phyloP scores from a whole-genome alignment of 495 filamentous ascomycete genomes.

The Aspergillus egyptiacus region DNA sequence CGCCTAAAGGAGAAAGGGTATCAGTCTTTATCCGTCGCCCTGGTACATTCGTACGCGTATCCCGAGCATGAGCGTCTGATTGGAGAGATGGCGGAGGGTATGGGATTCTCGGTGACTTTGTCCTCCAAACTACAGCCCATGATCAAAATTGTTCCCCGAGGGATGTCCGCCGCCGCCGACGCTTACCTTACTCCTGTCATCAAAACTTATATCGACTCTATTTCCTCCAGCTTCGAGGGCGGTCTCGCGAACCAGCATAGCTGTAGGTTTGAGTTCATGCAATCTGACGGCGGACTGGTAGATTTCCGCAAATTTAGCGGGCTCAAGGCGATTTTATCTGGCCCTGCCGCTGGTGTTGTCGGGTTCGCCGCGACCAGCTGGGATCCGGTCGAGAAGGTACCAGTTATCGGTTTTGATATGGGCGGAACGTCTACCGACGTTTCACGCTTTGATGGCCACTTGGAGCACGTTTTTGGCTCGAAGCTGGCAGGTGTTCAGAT shows the following conservation, averaged over 20 bases:
- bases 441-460: conserved; percentile 84
- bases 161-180: conserved; percentile 89
- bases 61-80: conserved; percentile 48
- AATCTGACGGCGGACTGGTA: conserved; percentile 51
- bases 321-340: conserved; percentile 53
- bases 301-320: conserved; percentile 54
- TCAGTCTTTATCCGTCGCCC: conserved; percentile 46
- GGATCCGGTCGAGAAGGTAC: conserved; percentile 76
- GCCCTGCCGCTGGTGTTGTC: conserved; percentile 67
- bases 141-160: conserved; percentile 69
- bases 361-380: conserved; percentile 93
- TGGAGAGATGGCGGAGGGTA: conserved; percentile 42
- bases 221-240: conserved; percentile 58
- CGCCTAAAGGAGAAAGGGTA: conserved; percentile 41
- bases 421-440: conserved; percentile 93
- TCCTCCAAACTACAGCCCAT: conserved; percentile 72
- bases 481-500: conserved; percentile 94
- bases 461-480: conserved; percentile 96
- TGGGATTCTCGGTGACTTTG: conserved; percentile 54
- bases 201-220: conserved; percentile 85
- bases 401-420: conserved; percentile 98
- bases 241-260: conserved; percentile 44
- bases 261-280: conserved; percentile 49
- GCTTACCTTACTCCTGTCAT: conserved; percentile 95
- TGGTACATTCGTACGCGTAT: conserved; percentile 51